phyloP scores from a whole-genome alignment of 805 yeast species.

The Priceomyces castillae region DNA sequence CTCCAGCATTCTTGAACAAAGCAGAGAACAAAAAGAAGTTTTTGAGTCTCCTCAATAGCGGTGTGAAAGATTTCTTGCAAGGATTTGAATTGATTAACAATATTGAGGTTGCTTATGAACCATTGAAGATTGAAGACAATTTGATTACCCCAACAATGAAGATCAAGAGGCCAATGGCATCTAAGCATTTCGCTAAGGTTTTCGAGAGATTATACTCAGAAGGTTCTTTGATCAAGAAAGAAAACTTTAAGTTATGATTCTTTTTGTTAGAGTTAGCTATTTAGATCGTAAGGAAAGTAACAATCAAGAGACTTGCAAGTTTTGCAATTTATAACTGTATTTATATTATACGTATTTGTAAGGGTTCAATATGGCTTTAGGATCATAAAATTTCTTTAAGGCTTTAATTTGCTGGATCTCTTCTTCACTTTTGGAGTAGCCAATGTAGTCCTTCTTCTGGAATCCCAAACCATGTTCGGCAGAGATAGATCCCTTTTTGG shows the following conservation, averaged over 20 bases:
- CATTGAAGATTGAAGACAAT: slow-evolving; percentile 36
- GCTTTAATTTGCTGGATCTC: slow-evolving; percentile 76
- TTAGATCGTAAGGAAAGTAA: neutral
- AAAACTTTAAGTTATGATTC: slow-evolving; percentile 5
- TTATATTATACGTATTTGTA: slow-evolving; percentile 70
- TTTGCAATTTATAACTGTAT: neutral
- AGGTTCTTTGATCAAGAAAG: slow-evolving; percentile 24
- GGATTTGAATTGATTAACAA: slow-evolving; percentile 42
- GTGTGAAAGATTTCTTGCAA: slow-evolving; percentile 21
- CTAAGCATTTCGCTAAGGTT: slow-evolving; percentile 23
- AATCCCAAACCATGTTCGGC: slow-evolving; percentile 98
- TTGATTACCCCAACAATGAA: slow-evolving; percentile 44
- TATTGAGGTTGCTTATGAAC: slow-evolving; percentile 34
- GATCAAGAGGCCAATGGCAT: slow-evolving; percentile 39
- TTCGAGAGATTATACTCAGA: slow-evolving; percentile 35
- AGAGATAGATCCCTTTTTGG: slow-evolving; percentile 78
- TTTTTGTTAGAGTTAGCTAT: neutral
- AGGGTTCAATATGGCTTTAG: slow-evolving; percentile 89
- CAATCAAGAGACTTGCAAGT: neutral
- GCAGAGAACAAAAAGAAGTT: slow-evolving; percentile 20
- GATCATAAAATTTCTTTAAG: slow-evolving; percentile 81
- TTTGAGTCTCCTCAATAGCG: slow-evolving; percentile 21
- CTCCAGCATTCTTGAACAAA: slow-evolving; percentile 22
- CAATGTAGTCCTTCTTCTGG: slow-evolving; percentile 89
- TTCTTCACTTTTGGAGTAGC: slow-evolving; percentile 72